Percentiles rank a stretch among this genome's conserved stretches.
Evolutionary conservation across 2,329 filamentous ascomycete genomes (phyloP).

Genomic region (Talaromyces verruculosus): DNA sequence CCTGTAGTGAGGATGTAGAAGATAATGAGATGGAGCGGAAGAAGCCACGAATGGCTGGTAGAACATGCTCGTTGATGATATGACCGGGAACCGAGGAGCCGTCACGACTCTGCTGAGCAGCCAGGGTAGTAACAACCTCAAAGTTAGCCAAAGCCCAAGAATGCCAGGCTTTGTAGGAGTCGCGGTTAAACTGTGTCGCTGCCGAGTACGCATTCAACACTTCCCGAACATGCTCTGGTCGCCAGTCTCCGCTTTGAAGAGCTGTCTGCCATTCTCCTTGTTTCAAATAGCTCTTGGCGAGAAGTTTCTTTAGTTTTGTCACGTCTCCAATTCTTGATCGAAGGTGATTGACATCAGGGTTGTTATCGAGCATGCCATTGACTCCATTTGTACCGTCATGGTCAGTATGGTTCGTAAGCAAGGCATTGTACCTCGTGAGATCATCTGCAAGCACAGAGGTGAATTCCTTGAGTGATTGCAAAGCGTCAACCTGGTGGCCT

Average conservation of each 20-base stretch:
- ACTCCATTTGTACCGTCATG: constrained; percentile 48
- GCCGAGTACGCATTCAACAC: constrained; percentile 88
- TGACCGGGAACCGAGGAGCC: constrained; percentile 59
- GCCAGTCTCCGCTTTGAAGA: constrained; percentile 85
- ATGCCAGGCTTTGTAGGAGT: constrained; percentile 99
- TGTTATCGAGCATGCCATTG: constrained; percentile 48
- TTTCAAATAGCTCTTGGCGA: constrained; percentile 93
- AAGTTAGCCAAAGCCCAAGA: constrained; percentile 98
- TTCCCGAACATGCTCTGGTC: constrained; percentile 78
- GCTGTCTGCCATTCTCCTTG: constrained; percentile 95
- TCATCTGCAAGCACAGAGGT: constrained; percentile 61
- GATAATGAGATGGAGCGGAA: constrained; percentile 96
- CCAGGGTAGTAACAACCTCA: constrained; percentile 86
- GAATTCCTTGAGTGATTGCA: constrained; percentile 63
- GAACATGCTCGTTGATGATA: constrained; percentile 80
- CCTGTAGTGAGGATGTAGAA: constrained; percentile 87
- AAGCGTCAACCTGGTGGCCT: constrained; percentile 63
- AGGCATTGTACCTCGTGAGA: constrained; percentile 49
- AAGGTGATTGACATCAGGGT: constrained; percentile 40
- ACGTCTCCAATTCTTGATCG: constrained; percentile 50
- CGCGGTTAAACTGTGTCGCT: constrained; percentile 89
- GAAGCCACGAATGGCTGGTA: constrained; percentile 92
- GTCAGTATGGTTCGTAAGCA: constrained; percentile 39
- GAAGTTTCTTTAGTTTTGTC: constrained; percentile 63
- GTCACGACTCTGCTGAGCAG: constrained; percentile 64